Percentiles rank a stretch among this genome's conserved stretches.
These are phyloP conservation scores for Russula compacta DNA, from an alignment of 768 basidiomycete genomes.

Conservation along the genomic window DNA sequence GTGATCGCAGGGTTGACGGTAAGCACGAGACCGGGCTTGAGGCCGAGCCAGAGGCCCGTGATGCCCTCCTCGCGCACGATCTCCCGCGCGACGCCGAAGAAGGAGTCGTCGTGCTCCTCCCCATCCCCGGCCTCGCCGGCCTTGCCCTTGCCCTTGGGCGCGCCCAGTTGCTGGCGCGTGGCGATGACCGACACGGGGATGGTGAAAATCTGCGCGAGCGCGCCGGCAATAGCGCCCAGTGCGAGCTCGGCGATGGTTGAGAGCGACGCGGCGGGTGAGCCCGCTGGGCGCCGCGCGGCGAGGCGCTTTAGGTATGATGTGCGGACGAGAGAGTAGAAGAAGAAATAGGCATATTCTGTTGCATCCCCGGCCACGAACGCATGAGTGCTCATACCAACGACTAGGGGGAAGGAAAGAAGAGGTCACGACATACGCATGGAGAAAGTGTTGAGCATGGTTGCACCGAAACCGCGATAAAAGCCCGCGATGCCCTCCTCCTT, in stretches of 20 bases:
- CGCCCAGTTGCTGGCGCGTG: conserved; percentile 89
- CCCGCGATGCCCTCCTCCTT: conserved; percentile 75
- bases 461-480: conserved; percentile 85
- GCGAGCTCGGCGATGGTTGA: conserved; percentile 75
- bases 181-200: conserved; percentile 98
- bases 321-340: conserved; percentile 93
- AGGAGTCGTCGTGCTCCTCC: conserved; percentile 48
- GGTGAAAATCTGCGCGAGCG: conserved; percentile 93
- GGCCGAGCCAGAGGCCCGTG: conserved; percentile 83
- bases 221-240: conserved; percentile 88
- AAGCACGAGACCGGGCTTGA: conserved; percentile 88
- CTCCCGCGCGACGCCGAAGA: conserved; percentile 71
- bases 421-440: conserved; percentile 78
- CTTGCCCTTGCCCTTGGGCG: conserved; percentile 22
- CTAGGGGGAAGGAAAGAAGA: neutral
- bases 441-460: conserved; percentile 98
- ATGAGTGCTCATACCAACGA: neutral
- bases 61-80: conserved; percentile 87
- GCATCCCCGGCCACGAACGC: neutral
- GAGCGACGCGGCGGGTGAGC: conserved; percentile 51
- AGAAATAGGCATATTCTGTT: conserved; percentile 94
- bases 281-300: conserved; percentile 45
- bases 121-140: conserved; percentile 16
- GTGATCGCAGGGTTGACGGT: conserved; percentile 98
- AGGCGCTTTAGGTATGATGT: conserved; percentile 71